Conservation (phyloP, 768 basidiomycete species). For the Termitomyces sp. region DNA sequence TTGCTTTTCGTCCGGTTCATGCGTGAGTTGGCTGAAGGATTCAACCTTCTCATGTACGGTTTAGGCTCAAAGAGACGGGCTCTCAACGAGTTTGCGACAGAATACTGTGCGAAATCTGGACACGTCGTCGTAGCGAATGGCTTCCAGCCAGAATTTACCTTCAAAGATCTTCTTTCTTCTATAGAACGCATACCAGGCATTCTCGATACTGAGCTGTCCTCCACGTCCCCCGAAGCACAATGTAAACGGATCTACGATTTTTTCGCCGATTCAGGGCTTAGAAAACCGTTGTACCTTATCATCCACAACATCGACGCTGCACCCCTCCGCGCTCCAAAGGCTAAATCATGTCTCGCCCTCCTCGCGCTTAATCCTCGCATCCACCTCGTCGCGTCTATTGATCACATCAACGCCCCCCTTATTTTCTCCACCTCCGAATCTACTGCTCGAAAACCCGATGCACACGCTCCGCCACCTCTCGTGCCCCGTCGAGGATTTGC, state of each 20-base stretch:
- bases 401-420: conserved; percentile 79
- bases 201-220: conserved; percentile 24
- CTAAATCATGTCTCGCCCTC: conserved; percentile 61
- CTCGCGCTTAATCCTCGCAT: conserved; percentile 71
- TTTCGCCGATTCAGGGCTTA: conserved; percentile 33
- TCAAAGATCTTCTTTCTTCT: conserved; percentile 63
- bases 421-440: conserved; percentile 75
- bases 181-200: conserved; percentile 49
- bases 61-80: conserved; percentile 79
- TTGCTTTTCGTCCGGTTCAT: conserved; percentile 54
- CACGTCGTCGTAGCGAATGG: conserved; percentile 77
- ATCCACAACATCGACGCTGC: conserved; percentile 88
- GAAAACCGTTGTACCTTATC: conserved; percentile 45
- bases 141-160: conserved; percentile 59
- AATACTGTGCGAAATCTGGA: conserved; percentile 50
- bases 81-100: conserved; percentile 69
- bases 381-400: conserved; percentile 80
- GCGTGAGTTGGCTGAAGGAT: conserved; percentile 73
- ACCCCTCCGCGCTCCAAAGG: conserved; percentile 48
- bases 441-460: conserved; percentile 44
- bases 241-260: conserved; percentile 62
- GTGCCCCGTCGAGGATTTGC: conserved; percentile 45
- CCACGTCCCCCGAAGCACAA: conserved; percentile 51
- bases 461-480: conserved; percentile 1
- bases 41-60: conserved; percentile 86